Evolutionary conservation across 352 stramenopile species (phyloP).

Genomic region (Albugo laibachii): DNA sequence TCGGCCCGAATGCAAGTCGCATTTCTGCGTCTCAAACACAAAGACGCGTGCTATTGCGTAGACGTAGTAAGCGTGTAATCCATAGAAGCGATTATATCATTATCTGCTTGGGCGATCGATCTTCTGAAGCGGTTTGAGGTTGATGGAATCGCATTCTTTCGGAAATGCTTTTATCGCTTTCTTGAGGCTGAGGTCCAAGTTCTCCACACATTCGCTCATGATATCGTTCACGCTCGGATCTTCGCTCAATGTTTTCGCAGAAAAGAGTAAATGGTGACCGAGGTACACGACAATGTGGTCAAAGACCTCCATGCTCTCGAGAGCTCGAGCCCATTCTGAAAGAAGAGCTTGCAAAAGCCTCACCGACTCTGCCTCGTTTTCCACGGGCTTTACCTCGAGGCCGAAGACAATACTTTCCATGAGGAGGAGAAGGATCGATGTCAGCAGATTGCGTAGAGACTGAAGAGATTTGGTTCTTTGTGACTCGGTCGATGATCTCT

Average conservation of each 20-base stretch:
- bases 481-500: neutral
- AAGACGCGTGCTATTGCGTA: no score
- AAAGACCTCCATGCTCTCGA: constrained; percentile 25
- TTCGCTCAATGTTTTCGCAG: no score
- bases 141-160: no score
- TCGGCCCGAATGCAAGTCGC: constrained; percentile 34
- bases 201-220: no score
- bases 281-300: constrained; percentile 52
- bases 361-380: constrained; percentile 3
- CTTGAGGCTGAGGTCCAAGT: no score
- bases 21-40: constrained; percentile 32
- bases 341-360: constrained; percentile 30
- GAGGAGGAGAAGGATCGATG: constrained; percentile 26
- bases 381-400: constrained; percentile 22
- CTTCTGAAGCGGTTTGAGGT: no score
- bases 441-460: constrained; percentile 55
- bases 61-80: no score
- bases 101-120: no score
- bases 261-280: constrained; percentile 23
- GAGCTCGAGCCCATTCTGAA: constrained; percentile 20
- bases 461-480: constrained; percentile 12
- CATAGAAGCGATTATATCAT: no score
- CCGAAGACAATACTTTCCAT: constrained; percentile 45
- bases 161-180: no score
- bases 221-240: no score